Evolutionary conservation across 768 basidiomycete genomes (phyloP).

Genomic region (Russula sp.): DNA sequence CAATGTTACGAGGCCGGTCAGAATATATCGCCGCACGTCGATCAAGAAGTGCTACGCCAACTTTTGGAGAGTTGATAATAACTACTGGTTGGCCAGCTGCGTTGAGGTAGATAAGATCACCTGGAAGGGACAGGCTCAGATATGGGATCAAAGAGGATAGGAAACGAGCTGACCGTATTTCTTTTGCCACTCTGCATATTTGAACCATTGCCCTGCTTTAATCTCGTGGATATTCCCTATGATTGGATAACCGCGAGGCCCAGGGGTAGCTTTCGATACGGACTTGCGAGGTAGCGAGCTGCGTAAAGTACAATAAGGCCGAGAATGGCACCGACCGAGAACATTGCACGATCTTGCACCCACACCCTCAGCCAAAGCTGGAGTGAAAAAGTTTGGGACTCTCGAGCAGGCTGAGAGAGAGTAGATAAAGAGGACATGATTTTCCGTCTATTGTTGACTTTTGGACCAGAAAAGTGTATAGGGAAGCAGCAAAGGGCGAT

Average conservation of each 20-base stretch:
- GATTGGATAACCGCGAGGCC: conserved; percentile 20
- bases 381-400: not conserved
- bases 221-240: conserved; percentile 11
- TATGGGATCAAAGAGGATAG: not conserved
- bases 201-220: conserved; percentile 1
- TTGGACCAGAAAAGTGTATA: not conserved
- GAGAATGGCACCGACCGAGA: not conserved
- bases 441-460: too few relatives aligned
- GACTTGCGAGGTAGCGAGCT: conserved; percentile 12
- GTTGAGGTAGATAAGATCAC: conserved; percentile 4
- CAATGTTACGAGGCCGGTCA: not conserved
- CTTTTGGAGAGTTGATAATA: conserved; percentile 2
- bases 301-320: not conserved
- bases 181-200: conserved; percentile 17
- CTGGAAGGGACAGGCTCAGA: not conserved
- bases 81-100: not conserved
- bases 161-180: conserved; percentile 7
- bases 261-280: conserved; percentile 12
- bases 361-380: not conserved
- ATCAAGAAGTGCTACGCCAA: not conserved
- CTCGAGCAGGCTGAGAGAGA: not conserved
- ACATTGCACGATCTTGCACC: not conserved
- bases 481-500: not conserved
- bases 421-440: not conserved
- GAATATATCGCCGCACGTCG: conserved; percentile 4